A percentile compares a stretch with the other conserved stretches of the same genome.
These are phyloP conservation scores for Malassezia japonica DNA, from an alignment of 1,284 basidiomycete species.

Conservation along the genomic window DNA sequence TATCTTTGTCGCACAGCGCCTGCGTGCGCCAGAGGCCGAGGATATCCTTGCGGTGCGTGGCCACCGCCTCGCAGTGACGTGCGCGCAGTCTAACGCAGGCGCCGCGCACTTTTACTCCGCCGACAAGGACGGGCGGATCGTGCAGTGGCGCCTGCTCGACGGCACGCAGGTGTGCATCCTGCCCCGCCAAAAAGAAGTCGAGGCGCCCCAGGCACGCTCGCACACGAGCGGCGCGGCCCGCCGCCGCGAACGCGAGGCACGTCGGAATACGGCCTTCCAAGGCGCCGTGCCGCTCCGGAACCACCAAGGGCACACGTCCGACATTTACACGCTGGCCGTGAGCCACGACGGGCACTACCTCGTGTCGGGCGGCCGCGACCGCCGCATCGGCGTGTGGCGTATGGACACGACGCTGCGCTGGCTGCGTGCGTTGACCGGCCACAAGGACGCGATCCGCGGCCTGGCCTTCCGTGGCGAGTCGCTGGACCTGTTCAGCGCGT, in stretches of 20 bases:
- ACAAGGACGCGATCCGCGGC: conserved; percentile 52
- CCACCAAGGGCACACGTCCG: conserved; percentile 68
- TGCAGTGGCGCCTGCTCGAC: conserved; percentile 39
- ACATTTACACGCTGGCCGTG: conserved; percentile 70
- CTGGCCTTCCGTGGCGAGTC: conserved; percentile 73
- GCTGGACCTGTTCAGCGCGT: conserved; percentile 64
- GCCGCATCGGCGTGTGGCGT: conserved; percentile 49
- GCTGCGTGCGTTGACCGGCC: conserved; percentile 60
- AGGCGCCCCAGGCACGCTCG: background rate
- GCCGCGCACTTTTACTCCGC: conserved; percentile 55
- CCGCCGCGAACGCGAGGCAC: conserved; percentile 1
- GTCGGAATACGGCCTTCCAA: background rate
- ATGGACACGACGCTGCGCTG: conserved; percentile 50
- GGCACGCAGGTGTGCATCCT: conserved; percentile 33
- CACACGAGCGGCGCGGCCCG: conserved; percentile 10
- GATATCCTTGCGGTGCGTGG: conserved; percentile 55
- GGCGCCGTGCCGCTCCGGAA: conserved; percentile 37
- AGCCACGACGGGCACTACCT: conserved; percentile 76
- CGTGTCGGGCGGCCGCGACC: conserved; percentile 76
- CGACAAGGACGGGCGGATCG: conserved; percentile 38
- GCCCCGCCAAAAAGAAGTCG: conserved; percentile 13
- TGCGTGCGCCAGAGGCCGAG: conserved; percentile 23
- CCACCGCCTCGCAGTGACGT: conserved; percentile 67
- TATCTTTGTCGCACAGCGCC: conserved; percentile 55
- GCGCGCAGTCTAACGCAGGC: conserved; percentile 63